Base-by-base conservation (phyloP, 2,329 filamentous ascomycete genomes). In the Paecilomyces fulvus region DNA sequence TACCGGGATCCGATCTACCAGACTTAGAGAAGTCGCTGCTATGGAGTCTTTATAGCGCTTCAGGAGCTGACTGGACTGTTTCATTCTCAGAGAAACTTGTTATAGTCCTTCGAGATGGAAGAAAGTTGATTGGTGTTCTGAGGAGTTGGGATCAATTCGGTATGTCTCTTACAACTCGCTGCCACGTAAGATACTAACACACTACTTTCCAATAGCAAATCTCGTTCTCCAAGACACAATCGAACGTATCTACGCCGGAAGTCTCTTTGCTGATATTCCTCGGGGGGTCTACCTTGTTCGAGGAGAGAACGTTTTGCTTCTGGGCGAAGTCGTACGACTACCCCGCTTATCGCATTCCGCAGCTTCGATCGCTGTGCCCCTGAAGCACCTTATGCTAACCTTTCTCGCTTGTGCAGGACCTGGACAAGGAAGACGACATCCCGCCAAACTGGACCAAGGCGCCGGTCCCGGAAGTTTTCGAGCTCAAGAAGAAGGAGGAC, bases 101-200 rank as follows among this genome's bases (percentile, higher is more conserved):
- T 76, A 82, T 97, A 56, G 85, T 92, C 51, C 82, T 99, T 55
- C 88, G 94, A 64, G 94, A 99, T 70, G 94, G 95, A 59, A 85
- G 92, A 66, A 97, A 97, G 77, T 80, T 97, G 63, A 89, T 95
- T 64, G 94, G 94, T 30, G 89, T 97, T 51, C 77, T 99, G 64
- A 83, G 94, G 67, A 95, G 90, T 65, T 99, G 94, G 90, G 94
- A 99, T 75, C 94, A 99, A 74, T 97, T 96, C 69, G 92, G 92
- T 96, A 85, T 67, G 80, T 55, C 54, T 14, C 23, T 12, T 46
- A 53, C 31, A 9, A 4, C 14, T 30, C 20, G 11, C 30, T 30
- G 50, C 30, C 1, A 50, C n/a, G 37, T 28, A 28, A 30, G 30
- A 55, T 11, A 23, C 12, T 33, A 21, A 11, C 28, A 10, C 54